Base-by-base conservation (phyloP, 208 protist genomes). In the Leishmania tarentolae region DNA sequence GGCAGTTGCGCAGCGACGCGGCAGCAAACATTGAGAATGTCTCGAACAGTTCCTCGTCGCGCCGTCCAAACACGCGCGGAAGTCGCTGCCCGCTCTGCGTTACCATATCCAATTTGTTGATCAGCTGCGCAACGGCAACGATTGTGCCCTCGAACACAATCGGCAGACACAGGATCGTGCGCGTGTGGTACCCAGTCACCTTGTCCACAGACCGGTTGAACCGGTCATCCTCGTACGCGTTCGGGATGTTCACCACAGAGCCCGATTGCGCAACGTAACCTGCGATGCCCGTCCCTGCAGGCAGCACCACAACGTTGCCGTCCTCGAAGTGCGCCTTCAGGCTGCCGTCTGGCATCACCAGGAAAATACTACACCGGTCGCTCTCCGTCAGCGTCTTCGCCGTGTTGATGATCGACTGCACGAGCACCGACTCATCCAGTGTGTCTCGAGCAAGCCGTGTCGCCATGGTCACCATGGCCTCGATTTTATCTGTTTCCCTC, bases 381-480 rank as follows among this genome's bases (percentile, higher is more conserved):
- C 90, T 94, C 79, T 94, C 90, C 40, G 90, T 94, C 77, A 94
- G 84, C 57, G 50, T 81, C 86, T 92, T 94, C 44, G 88, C 90
- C 69, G 91, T 94, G 84, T 92, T 94, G 87, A 94, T 94, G 84
- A 94, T 94, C 28, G 91, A 94, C 73, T 91, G 88, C 61, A 90
- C 87, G 46, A 94, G 83, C 76, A 92, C 89, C 57, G 86, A 63
- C 81, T 96, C 92, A 76, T 96, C 90, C 75, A 96, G 88, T 73
- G 90, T 93, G 79, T 96, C 92, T 71, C 90, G 92, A 56, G 92
- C 90, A 40, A 96, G 86, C 46, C 91, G 91, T 44, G 93, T 94
- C 72, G 91, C 93, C 93, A 96, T 96, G 47, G 72, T 83, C 74
- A 96, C 83, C 93, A 96, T 96, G 72, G 91, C 93, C 69, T 94